Base-by-base conservation (phyloP, 495 filamentous ascomycete genomes). In the Penicillium goetzii region DNA sequence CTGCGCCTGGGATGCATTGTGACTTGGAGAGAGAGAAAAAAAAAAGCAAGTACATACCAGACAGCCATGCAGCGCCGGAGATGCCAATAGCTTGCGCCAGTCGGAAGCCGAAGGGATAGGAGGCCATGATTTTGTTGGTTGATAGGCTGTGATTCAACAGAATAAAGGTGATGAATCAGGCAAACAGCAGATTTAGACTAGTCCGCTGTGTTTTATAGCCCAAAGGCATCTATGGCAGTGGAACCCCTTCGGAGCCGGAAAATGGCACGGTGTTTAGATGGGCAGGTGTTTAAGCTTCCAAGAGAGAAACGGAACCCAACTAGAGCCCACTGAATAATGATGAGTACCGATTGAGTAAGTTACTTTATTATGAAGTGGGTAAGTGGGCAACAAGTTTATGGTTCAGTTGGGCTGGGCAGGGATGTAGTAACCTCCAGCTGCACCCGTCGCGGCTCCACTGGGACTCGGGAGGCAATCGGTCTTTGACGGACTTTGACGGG, bases 31-130 rank as follows among this genome's bases (percentile, higher is more conserved):
- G n/a, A 5, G n/a, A n/a, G n/a, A n/a, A n/a, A 4, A 12, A 19
- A 8, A 36, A 55, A 60, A 34, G 14, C 8, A 23, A 33, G 9
- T 30, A 65, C 54, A 41, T 67, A 76, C 75, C 75, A 26, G 71
- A 61, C 23, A 77, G 63, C 73, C 73, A 77, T 3, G 68, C 72
- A 15, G 75, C 70, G 12, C 75, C 73, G 1, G 64, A 71, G 15
- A 78, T 63, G 50, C 73, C 75, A 25, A 76, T 52, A 7, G 60
- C 70, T 52, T 76, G 75, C n/a, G 75, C 73, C n/a, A 70, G n/a
- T 36, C 69, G 66, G 49, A 72, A 68, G 43, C 60, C 66, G 11
- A 66, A 11, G 10, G 70, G 63, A 34, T 63, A 66, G 6, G 63
- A 45, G 25, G 56, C 61, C 68, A 74, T 76, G 25, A 56, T 68